phyloP scores from a whole-genome alignment of 2,329 filamentous ascomycete genomes.

The Aspergillus brunneoviolaceus region DNA sequence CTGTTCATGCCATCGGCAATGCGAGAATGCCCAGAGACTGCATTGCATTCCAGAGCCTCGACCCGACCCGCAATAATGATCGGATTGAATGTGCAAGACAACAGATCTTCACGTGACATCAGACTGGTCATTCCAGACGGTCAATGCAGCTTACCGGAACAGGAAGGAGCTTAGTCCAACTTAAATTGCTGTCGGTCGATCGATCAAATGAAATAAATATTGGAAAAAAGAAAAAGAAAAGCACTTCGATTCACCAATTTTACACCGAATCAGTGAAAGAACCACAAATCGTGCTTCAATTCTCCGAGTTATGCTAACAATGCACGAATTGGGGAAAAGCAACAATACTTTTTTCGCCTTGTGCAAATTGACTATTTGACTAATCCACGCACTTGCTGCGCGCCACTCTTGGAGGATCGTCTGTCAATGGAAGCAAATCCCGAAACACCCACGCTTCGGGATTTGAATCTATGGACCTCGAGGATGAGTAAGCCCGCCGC shows the following conservation, averaged over 20 bases:
- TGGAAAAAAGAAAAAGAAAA: too few species aligned
- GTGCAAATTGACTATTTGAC: constrained; percentile 9
- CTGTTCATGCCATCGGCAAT: neutral
- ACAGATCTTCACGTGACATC: neutral
- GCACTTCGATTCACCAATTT: neutral
- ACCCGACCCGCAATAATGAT: neutral
- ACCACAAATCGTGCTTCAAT: neutral
- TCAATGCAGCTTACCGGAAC: neutral
- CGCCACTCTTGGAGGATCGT: constrained; percentile 13
- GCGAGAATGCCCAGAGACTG: neutral
- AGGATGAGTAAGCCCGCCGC: constrained; percentile 31
- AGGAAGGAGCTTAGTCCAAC: neutral
- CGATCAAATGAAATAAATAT: neutral
- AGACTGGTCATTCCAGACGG: neutral
- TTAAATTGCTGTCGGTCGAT: neutral
- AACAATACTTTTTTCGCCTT: neutral
- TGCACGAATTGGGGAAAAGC: neutral
- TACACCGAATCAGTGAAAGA: neutral
- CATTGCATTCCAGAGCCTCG: neutral
- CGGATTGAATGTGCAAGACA: neutral
- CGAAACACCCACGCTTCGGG: constrained; percentile 31
- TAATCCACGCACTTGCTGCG: constrained; percentile 4
- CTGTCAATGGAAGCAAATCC: constrained; percentile 29
- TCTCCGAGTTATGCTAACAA: neutral
- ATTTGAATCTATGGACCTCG: constrained; percentile 29